These are phyloP conservation scores for Linnemannia elongata DNA, from an alignment of 192 early-diverging fungal genomes.

Conservation along the genomic window DNA sequence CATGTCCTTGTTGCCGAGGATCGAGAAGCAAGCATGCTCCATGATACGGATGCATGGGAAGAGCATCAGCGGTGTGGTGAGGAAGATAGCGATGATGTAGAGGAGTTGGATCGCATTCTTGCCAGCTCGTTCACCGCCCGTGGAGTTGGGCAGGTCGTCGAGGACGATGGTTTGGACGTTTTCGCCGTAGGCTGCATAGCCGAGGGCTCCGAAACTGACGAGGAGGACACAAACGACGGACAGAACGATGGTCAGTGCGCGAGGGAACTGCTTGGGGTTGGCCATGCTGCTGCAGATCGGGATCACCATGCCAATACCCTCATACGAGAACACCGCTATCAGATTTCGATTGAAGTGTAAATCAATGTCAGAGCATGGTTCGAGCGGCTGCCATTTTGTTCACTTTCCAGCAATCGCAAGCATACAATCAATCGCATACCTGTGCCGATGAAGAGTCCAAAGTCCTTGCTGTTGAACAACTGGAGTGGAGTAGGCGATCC, in stretches of 20 bases:
- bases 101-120: constrained; percentile 81
- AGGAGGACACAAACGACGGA: constrained; percentile 78
- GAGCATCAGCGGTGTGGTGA: constrained; percentile 87
- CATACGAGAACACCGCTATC: constrained; percentile 93
- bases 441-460: constrained; percentile 59
- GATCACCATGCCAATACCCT: constrained; percentile 90
- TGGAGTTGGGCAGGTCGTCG: constrained; percentile 75
- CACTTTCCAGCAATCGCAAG: constrained; percentile 78
- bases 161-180: constrained; percentile 86
- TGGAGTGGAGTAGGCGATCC: constrained; percentile 66
- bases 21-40: constrained; percentile 77
- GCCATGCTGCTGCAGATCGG: constrained; percentile 88
- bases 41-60: constrained; percentile 94
- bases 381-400: background rate
- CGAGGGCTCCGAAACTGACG: constrained; percentile 79
- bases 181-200: constrained; percentile 86
- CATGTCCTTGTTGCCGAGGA: constrained; percentile 56
- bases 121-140: constrained; percentile 53
- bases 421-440: constrained; percentile 68
- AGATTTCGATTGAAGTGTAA: too few relatives aligned
- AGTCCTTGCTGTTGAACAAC: constrained; percentile 61
- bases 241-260: constrained; percentile 79
- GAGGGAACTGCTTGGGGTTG: constrained; percentile 81
- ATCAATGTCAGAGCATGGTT: too few relatives aligned
- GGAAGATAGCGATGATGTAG: constrained; percentile 90